phyloP scores from a whole-genome alignment of 495 filamentous ascomycete species.

The Annulohypoxylon maeteangense region DNA sequence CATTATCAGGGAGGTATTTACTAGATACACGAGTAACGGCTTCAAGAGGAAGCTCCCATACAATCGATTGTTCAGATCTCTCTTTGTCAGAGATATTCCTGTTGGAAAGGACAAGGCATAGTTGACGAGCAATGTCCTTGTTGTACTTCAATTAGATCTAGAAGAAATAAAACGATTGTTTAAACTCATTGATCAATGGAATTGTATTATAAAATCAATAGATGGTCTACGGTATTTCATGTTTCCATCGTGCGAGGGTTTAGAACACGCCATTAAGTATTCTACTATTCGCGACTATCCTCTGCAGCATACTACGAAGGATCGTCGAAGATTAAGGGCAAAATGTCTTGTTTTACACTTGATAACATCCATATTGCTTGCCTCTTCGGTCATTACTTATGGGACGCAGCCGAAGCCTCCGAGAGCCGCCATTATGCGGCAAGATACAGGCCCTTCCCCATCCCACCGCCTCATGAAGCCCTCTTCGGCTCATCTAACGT shows the following conservation, averaged over 20 bases:
- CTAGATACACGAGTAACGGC: too few relatives aligned
- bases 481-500: not conserved
- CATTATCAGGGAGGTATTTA: not conserved
- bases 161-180: not conserved
- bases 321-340: too few relatives aligned
- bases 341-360: not conserved
- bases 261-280: not conserved
- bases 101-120: not conserved
- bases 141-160: not conserved
- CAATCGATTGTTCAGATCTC: not conserved
- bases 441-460: constrained; percentile 22
- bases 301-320: too few relatives aligned
- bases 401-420: constrained; percentile 30
- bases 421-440: not conserved
- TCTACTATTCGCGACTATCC: not conserved
- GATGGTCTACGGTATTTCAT: not conserved
- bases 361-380: not conserved
- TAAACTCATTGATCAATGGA: not conserved
- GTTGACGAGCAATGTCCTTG: not conserved
- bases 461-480: not conserved
- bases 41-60: not conserved
- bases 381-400: constrained; percentile 23
- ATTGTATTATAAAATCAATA: not conserved
- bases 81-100: not conserved
- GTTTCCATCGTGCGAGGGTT: not conserved